phyloP scores from a whole-genome alignment of 2,329 filamentous ascomycete species.

The Helicocarpus griseus region DNA sequence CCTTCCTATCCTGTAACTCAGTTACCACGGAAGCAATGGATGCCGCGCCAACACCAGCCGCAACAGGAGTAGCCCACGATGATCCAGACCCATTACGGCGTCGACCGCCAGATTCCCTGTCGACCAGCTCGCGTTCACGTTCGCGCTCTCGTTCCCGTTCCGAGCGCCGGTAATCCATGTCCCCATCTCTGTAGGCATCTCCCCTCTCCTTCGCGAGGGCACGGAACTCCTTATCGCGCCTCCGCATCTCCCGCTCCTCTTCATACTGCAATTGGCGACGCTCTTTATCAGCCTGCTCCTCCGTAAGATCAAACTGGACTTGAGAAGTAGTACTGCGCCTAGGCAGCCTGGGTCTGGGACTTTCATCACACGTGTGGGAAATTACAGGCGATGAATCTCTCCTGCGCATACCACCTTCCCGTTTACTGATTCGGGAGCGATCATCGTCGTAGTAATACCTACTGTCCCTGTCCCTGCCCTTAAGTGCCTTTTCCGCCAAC shows the following conservation, averaged over 20 bases:
- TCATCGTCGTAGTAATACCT: slow-evolving; percentile 2
- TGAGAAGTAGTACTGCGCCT: slow-evolving; percentile 28
- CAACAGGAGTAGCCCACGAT: slow-evolving; percentile 30
- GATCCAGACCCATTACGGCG: slow-evolving; percentile 17
- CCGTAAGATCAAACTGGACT: slow-evolving; percentile 49
- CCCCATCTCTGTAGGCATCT: neutral
- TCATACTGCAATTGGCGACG: slow-evolving; percentile 18
- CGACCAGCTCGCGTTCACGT: neutral
- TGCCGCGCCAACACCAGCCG: slow-evolving; percentile 42
- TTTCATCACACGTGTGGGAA: slow-evolving; percentile 22
- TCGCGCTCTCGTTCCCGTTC: slow-evolving; percentile 4
- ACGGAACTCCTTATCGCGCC: slow-evolving; percentile 6
- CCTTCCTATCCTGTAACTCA: slow-evolving; percentile 20
- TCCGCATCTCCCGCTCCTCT: slow-evolving; percentile 11
- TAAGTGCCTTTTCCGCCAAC: neutral
- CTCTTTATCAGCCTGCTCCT: slow-evolving; percentile 46
- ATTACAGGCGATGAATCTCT: slow-evolving; percentile 39
- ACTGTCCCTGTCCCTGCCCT: neutral
- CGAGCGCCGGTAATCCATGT: neutral
- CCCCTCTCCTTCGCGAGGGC: neutral
- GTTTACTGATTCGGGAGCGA: neutral
- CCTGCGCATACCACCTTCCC: slow-evolving; percentile 24
- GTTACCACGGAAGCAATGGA: slow-evolving; percentile 36
- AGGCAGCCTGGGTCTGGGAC: slow-evolving; percentile 13
- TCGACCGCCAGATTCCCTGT: slow-evolving; percentile 2